Conservation (phyloP, 2,329 filamentous ascomycete genomes). For the Neofusicoccum cordaticola region DNA sequence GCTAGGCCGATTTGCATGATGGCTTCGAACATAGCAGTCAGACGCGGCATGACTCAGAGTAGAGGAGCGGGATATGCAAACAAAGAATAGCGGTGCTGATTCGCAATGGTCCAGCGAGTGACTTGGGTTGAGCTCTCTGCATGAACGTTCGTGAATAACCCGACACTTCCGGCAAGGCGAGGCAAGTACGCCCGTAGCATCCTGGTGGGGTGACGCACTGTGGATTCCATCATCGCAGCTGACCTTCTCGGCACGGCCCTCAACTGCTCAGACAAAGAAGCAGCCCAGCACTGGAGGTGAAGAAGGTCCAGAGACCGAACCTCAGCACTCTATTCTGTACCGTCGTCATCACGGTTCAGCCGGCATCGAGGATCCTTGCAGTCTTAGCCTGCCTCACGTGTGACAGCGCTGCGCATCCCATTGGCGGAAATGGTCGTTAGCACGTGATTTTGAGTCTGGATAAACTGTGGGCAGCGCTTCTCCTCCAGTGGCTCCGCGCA, state of each 20-base stretch:
- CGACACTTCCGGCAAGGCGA: neutral
- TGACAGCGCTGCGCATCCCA: neutral
- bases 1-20: neutral
- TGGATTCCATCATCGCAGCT: neutral
- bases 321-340: neutral
- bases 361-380: neutral
- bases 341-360: neutral
- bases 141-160: neutral
- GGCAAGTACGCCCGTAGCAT: neutral
- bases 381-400: neutral
- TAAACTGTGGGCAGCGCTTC: too few species aligned
- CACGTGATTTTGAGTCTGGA: neutral
- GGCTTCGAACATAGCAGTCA: conserved; percentile 3
- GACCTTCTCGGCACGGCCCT: neutral
- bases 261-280: neutral
- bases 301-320: neutral
- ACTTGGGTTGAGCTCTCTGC: neutral
- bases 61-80: neutral
- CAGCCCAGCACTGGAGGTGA: neutral
- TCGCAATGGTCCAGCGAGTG: neutral
- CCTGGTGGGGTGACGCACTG: conserved; percentile 2
- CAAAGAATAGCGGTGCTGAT: neutral
- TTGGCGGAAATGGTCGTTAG: neutral
- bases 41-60: neutral
- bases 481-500: too few species aligned